Evolutionary conservation across 345 rosid genomes (phyloP), one percentile per base, ranked within the genome.

Genomic region (Kernera saxatilis): DNA sequence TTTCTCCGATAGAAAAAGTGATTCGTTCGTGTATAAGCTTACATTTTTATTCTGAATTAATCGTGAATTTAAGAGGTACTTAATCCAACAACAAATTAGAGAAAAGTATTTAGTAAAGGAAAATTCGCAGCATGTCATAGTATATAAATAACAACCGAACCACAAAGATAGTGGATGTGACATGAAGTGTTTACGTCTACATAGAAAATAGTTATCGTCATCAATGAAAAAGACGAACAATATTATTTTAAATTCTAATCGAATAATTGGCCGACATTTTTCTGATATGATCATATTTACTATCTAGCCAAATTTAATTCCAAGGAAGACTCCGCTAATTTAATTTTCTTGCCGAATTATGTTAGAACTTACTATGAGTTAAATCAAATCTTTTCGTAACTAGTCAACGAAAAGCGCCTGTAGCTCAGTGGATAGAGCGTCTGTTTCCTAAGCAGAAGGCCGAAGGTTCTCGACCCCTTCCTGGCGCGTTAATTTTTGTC

Each of bases 351-450:
- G n/a, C n/a, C n/a, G n/a, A n/a, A n/a, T n/a, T n/a, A n/a, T 27
- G 30, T 2, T 4, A 29, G 32, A 8, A 29, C 32, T n/a, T n/a
- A n/a, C n/a, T n/a, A n/a, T n/a, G n/a, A n/a, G n/a, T n/a, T n/a
- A n/a, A n/a, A n/a, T n/a, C n/a, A n/a, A n/a, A n/a, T n/a, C n/a
- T n/a, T n/a, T n/a, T n/a, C 40, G 14, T 35, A 35, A 3, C 3
- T 1, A 9, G 13, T 2, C 1, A 4, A 2, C 5, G 2, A 21
- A 0, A 1, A 17, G 89, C 90, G 86, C 88, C 81, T 84, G 91
- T 88, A 90, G 97, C 94, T 88, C 97, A 90, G 94, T 88, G 92
- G 92, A 90, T 90, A 90, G 92, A 90, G 97, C 94, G 90, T 90
- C 89, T 86, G 90, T 88, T 85, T 88, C 95, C 95, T 91, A 91